Conservation (phyloP, 202 grass and related monocot species). For the Hordeum pubiflorum region DNA sequence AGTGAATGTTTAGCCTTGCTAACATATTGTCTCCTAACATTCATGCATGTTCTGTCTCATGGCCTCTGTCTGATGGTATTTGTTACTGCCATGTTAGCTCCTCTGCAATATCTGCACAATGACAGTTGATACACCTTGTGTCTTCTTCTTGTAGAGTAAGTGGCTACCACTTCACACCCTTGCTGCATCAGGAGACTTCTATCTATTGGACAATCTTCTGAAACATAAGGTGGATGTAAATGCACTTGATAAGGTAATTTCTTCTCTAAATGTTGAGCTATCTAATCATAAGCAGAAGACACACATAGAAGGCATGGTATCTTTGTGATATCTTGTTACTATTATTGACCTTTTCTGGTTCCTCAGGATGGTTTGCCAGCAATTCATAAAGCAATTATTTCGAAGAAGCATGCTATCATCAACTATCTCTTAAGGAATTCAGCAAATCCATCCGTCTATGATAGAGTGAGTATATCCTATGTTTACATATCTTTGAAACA, state of each 20-base stretch:
- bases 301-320: not conserved
- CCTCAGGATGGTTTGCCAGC: slow-evolving; percentile 69
- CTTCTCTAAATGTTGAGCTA: not conserved
- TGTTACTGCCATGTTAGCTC: slow-evolving; percentile 13
- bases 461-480: slow-evolving; percentile 52
- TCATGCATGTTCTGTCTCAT: not conserved
- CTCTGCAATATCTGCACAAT: not conserved
- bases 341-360: slow-evolving; percentile 8
- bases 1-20: not conserved
- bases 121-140: not conserved
- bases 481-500: not conserved
- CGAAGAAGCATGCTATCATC: slow-evolving; percentile 85
- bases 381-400: slow-evolving; percentile 85
- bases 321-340: not conserved
- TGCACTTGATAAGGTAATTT: slow-evolving; percentile 68
- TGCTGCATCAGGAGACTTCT: slow-evolving; percentile 85
- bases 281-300: not conserved
- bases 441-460: slow-evolving; percentile 78
- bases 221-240: slow-evolving; percentile 78
- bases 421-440: slow-evolving; percentile 93
- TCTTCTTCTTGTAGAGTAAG: slow-evolving; percentile 54
- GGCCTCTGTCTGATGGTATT: not conserved
- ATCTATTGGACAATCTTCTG: slow-evolving; percentile 72
- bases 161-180: slow-evolving; percentile 81
- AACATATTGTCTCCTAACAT: not conserved